Base-by-base conservation (phyloP, 441 rosid genomes). In the Jatropha multifida region DNA sequence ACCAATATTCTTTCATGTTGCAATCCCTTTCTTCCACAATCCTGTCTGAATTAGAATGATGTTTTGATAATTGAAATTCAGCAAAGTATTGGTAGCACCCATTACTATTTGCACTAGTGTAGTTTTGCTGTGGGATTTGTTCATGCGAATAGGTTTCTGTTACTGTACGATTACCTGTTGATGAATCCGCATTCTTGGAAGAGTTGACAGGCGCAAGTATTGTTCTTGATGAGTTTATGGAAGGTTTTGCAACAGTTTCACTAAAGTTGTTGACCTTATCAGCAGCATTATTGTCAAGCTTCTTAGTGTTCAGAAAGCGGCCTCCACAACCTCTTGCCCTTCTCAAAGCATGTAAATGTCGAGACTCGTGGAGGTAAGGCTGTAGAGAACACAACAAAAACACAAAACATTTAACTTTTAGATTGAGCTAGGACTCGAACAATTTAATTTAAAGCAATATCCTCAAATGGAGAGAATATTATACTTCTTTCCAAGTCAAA, bases 321-420 rank as follows among this genome's bases (percentile, higher is more conserved):
- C 98, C 98, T 55, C 97, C 97, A 51, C 76, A 90, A 55, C 92
- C 94, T 80, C 97, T 86, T 52, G 88, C 88, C 80, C 97, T 87
- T 76, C 92, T 88, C 93, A 92, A 83, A 4, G 98, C 98, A 85
- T 94, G 98, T 77, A 84, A 86, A 82, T 94, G 98, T 64, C 98
- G 90, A 42, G 98, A 94, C 84, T 92, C 98, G 32, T 94, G 98
- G 76, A 94, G 98, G 80, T 94, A 94, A 15, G 98, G 97, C 97
- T 94, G 83, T 62, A 75, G 60, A 76, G 60, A 32, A 32, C 63
- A 78, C 52, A 37, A 70, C 73, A 71, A 61, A 23, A 7, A 76
- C 26, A 54, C 51, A 27, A 44, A 27, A 38, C 6, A 73, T 51
- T 68, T 15, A 26, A 49, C 40, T 67, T 23, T 20, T 8, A n/a